These are phyloP conservation scores for Talaromyces sp. DNA, from an alignment of 2,329 filamentous ascomycete genomes.

Conservation along the genomic window DNA sequence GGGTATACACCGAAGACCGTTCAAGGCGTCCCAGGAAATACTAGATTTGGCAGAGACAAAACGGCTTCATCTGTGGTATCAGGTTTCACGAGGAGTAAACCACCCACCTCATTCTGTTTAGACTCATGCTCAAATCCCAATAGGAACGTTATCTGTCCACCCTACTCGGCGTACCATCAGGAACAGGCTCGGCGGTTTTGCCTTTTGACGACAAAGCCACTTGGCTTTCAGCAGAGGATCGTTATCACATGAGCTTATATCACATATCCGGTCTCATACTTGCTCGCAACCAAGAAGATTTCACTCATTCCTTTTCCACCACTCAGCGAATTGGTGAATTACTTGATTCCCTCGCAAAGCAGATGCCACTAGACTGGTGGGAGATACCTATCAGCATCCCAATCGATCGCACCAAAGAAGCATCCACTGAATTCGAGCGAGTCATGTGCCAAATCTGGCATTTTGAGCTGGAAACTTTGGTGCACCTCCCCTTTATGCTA, in stretches of 20 bases:
- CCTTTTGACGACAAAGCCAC: background rate
- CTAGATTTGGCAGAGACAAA: background rate
- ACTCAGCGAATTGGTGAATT: background rate
- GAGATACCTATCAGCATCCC: background rate
- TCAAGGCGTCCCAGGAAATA: background rate
- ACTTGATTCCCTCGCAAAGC: background rate
- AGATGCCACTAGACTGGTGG: background rate
- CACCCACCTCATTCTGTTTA: background rate
- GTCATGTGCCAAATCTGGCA: constrained; percentile 1
- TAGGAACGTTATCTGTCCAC: background rate
- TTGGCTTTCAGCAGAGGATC: background rate
- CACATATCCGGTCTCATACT: background rate
- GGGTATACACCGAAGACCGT: constrained; percentile 20
- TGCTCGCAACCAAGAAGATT: background rate
- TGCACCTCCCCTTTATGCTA: background rate
- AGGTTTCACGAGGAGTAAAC: background rate
- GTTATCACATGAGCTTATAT: background rate
- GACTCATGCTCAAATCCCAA: background rate
- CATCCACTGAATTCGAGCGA: background rate
- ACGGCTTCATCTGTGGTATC: background rate
- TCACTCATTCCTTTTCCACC: background rate
- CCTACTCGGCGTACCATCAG: background rate
- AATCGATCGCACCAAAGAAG: background rate
- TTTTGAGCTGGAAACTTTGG: background rate
- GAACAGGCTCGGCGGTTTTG: background rate